Evolutionary conservation across 2,329 filamentous ascomycete species (phyloP), one percentile per base, ranked within the genome.

Genomic region (Neospermospora avenae): DNA sequence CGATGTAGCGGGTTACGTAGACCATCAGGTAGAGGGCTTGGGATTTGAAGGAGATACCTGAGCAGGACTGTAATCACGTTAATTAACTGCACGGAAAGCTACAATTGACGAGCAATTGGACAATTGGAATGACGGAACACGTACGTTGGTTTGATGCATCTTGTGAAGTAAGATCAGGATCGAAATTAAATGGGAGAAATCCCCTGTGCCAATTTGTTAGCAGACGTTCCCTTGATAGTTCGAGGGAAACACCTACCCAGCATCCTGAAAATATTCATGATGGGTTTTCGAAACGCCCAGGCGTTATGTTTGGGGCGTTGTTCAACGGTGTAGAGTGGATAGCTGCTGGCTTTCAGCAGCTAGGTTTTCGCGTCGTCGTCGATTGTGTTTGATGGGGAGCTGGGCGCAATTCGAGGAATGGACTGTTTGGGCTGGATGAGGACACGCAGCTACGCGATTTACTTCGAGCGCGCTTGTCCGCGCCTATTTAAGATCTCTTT

Each of bases 41-140:
- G 63, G 93, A 97, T 76, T 99, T 99, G 84, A 99, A 98, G 16
- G 95, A 99, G 77, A 99, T 93, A 70, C 95, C 95, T 44, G 93
- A 88, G 75, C 93, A 96, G 81, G 93, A 97, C 93, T 97, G 74
- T n/a, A 58, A 51, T 31, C 24, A 62, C 63, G 71, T 69, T 62
- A 70, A 62, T 67, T 69, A n/a, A 35, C 8, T 35, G 25, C 55
- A 34, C 64, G 11, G 20, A 22, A 22, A 35, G 41, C 8, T 41
- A 13, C 18, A 25, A 35, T 31, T 18, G 8, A 22, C 28, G 28
- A 37, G 53, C 37, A 46, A 37, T 37, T 14, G 20, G 49, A 39
- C 51, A 42, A 22, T 7, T 24, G 18, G 16, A 22, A 46, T 25
- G 7, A 45, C 18, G n/a, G 51, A 35, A 10, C 48, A 76, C 86